Conservation (phyloP, 495 filamentous ascomycete species). For the Thozetella sp. region DNA sequence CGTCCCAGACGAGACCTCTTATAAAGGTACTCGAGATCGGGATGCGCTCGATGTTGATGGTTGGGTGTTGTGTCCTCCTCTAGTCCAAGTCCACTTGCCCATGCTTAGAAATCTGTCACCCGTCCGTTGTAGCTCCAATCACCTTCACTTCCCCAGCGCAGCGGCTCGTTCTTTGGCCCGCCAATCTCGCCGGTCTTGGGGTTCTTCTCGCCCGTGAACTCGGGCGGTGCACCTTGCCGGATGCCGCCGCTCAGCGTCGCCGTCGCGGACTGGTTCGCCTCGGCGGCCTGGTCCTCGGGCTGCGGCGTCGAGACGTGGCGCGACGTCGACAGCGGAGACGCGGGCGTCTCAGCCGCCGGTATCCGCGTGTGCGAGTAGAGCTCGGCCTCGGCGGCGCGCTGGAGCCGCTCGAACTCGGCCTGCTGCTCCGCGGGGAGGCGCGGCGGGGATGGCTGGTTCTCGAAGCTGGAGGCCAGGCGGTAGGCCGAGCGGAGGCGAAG, state of each 20-base stretch:
- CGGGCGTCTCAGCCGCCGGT: slow-evolving; percentile 10
- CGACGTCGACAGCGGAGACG: slow-evolving; percentile 15
- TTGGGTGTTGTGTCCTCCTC: neutral
- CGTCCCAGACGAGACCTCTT: no score
- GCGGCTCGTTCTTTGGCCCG: slow-evolving; percentile 95
- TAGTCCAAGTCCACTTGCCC: no score
- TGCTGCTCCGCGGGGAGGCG: slow-evolving; percentile 87
- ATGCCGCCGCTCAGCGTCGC: slow-evolving; percentile 37
- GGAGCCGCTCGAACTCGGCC: slow-evolving; percentile 89
- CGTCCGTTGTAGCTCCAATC: slow-evolving; percentile 98
- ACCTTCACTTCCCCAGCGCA: slow-evolving; percentile 78
- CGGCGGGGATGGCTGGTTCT: slow-evolving; percentile 68
- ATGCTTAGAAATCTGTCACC: slow-evolving; percentile 91
- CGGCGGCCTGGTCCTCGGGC: neutral
- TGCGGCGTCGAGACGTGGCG: slow-evolving; percentile 19
- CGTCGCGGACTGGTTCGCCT: neutral
- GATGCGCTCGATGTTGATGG: neutral
- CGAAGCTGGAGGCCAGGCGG: slow-evolving; percentile 33
- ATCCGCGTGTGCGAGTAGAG: slow-evolving; percentile 23
- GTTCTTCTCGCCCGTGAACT: slow-evolving; percentile 92
- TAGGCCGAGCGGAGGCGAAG: neutral
- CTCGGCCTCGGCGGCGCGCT: slow-evolving; percentile 50
- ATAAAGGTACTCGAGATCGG: no score
- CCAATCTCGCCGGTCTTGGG: slow-evolving; percentile 96
- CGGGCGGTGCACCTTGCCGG: slow-evolving; percentile 71